Conservation (phyloP, 2,329 filamentous ascomycete species). For the Monilinia aucupariae region DNA sequence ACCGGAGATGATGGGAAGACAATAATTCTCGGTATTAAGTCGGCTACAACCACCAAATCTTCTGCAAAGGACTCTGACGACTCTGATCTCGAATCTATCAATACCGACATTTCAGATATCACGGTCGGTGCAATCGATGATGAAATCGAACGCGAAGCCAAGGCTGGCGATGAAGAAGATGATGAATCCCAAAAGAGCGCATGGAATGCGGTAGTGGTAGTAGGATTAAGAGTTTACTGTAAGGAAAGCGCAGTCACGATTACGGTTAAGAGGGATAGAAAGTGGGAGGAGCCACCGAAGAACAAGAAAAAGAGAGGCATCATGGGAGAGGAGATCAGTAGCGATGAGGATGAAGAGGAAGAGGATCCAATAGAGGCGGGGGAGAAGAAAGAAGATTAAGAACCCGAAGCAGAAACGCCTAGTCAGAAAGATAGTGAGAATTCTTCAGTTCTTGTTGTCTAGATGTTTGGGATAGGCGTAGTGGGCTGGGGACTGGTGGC, state of each 20-base stretch:
- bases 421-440: conserved; percentile 1
- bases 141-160: conserved; percentile 21
- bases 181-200: conserved; percentile 52
- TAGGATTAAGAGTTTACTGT: conserved; percentile 57
- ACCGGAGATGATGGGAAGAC: conserved; percentile 13
- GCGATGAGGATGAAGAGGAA: conserved; percentile 33
- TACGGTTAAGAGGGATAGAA: conserved; percentile 26
- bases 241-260: conserved; percentile 37
- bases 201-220: conserved; percentile 59
- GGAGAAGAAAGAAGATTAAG: neutral
- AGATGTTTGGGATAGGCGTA: neutral
- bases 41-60: neutral
- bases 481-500: neutral
- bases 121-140: conserved; percentile 22
- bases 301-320: conserved; percentile 35
- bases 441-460: conserved; percentile 14
- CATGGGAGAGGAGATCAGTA: conserved; percentile 42
- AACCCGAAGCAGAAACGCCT: neutral
- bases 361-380: conserved; percentile 14
- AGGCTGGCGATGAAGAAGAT: conserved; percentile 40
- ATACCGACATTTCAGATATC: conserved; percentile 25
- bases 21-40: neutral
- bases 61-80: conserved; percentile 9
- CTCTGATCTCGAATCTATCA: conserved; percentile 22
- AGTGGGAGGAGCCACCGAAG: conserved; percentile 24